Evolutionary conservation across 495 filamentous ascomycete species (phyloP).

Genomic region (Penicillium waksmanii): DNA sequence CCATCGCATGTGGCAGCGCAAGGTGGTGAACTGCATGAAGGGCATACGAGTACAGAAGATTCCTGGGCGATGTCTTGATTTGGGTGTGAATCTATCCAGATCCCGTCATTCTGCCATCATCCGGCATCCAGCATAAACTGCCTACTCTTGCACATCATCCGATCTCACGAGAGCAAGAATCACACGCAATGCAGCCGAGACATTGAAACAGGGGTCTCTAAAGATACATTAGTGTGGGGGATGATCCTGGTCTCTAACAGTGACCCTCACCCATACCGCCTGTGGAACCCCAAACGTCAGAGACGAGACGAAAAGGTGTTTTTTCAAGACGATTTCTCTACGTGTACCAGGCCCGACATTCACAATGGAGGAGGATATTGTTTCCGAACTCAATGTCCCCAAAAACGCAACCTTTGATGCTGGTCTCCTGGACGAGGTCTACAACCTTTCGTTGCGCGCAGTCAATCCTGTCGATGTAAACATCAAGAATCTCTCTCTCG

Average conservation of each 20-base stretch:
- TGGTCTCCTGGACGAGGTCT: conserved; percentile 16
- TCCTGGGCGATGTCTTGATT: background rate
- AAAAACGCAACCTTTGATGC: conserved; percentile 15
- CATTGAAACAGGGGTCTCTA: no score
- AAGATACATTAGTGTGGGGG: no score
- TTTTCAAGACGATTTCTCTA: background rate
- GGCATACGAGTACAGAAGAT: background rate
- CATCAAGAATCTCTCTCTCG: conserved; percentile 57
- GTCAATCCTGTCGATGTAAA: conserved; percentile 63
- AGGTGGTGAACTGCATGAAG: background rate
- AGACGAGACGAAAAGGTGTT: no score
- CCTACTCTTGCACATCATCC: background rate
- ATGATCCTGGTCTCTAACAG: no score
- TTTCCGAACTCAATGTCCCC: conserved; percentile 15
- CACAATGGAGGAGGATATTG: conserved; percentile 25
- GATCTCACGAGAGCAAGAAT: background rate
- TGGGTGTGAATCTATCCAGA: background rate
- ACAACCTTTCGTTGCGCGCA: conserved; percentile 58
- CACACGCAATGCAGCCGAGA: no score
- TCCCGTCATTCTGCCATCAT: conserved; percentile 5
- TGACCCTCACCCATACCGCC: no score
- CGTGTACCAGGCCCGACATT: background rate
- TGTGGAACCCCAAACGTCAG: no score
- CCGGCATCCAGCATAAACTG: background rate
- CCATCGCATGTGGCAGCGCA: background rate